Evolutionary conservation across 2,329 filamentous ascomycete species (phyloP).

Genomic region (Fusarium sp.): DNA sequence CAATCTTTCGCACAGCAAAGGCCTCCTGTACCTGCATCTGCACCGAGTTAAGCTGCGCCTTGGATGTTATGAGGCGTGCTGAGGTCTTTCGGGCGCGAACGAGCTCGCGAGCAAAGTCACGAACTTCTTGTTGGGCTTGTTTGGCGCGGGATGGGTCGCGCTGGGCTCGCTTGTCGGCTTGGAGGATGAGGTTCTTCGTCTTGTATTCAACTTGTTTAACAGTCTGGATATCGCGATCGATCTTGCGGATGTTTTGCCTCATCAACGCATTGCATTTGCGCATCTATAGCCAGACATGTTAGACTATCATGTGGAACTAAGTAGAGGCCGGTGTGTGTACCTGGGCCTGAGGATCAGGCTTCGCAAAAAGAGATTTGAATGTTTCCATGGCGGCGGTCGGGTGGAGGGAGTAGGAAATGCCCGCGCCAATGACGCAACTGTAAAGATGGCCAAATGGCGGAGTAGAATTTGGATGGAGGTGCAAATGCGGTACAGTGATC

Average conservation of each 20-base stretch:
- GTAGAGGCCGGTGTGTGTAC: slow-evolving; percentile 60
- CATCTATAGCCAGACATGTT: slow-evolving; percentile 67
- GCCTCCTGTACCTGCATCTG: slow-evolving; percentile 98
- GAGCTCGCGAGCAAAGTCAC: slow-evolving; percentile 89
- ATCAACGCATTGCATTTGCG: slow-evolving; percentile 95
- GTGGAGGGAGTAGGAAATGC: slow-evolving; percentile 11
- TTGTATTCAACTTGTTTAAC: slow-evolving; percentile 84
- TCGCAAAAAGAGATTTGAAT: slow-evolving; percentile 86
- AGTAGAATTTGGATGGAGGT: neutral
- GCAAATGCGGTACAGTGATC: neutral
- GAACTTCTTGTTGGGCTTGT: slow-evolving; percentile 84
- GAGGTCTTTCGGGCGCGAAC: slow-evolving; percentile 83
- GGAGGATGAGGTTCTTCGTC: slow-evolving; percentile 85
- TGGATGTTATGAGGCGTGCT: slow-evolving; percentile 81
- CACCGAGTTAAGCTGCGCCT: slow-evolving; percentile 91
- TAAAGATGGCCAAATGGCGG: slow-evolving; percentile 26
- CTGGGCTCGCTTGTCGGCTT: slow-evolving; percentile 83
- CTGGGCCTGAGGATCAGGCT: slow-evolving; percentile 93
- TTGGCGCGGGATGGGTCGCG: slow-evolving; percentile 81
- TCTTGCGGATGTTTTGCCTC: slow-evolving; percentile 88
- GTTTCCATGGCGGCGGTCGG: slow-evolving; percentile 76
- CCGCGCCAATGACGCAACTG: slow-evolving; percentile 44
- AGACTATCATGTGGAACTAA: neutral
- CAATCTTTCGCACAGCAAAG: slow-evolving; percentile 94
- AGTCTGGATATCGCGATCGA: slow-evolving; percentile 89